These are phyloP conservation scores for Pleurotus salmoneostramineus DNA, from an alignment of 768 basidiomycete species.

Conservation along the genomic window DNA sequence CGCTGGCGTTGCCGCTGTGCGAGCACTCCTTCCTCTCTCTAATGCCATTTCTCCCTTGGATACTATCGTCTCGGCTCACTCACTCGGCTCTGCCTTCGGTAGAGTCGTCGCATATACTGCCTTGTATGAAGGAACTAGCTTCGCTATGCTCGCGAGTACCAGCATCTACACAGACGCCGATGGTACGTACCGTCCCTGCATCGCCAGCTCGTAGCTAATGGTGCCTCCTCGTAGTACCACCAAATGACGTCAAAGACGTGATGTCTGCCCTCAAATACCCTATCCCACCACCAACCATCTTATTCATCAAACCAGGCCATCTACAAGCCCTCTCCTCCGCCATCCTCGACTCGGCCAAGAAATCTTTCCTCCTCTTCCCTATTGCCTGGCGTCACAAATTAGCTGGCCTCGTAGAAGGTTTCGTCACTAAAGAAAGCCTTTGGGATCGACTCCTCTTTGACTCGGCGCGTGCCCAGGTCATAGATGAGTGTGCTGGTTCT, in stretches of 20 bases:
- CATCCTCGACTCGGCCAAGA: constrained; percentile 52
- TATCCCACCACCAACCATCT: constrained; percentile 71
- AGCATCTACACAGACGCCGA: constrained; percentile 44
- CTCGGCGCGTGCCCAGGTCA: constrained; percentile 51
- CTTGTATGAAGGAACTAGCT: constrained; percentile 70
- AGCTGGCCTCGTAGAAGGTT: constrained; percentile 65
- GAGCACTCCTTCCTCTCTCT: constrained; percentile 71
- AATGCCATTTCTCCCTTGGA: constrained; percentile 68
- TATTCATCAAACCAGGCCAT: constrained; percentile 71
- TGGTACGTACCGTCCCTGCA: constrained; percentile 23
- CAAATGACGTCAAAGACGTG: constrained; percentile 42
- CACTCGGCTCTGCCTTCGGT: constrained; percentile 74
- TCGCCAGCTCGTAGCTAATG: not conserved
- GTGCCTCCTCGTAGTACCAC: constrained; percentile 12
- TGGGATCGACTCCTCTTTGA: constrained; percentile 84
- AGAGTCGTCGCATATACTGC: constrained; percentile 77
- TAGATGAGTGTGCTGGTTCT: constrained; percentile 58
- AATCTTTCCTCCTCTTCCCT: constrained; percentile 48
- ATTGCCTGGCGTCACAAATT: constrained; percentile 80
- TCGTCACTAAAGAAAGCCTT: constrained; percentile 71
- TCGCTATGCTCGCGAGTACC: constrained; percentile 60
- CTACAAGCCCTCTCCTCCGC: constrained; percentile 47
- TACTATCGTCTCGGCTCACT: constrained; percentile 71
- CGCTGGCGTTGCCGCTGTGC: constrained; percentile 80
- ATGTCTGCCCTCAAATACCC: constrained; percentile 43